Evolutionary conservation across 1,139 yeast genomes (phyloP).

Genomic region (Yamadazyma spencermartinsiae): DNA sequence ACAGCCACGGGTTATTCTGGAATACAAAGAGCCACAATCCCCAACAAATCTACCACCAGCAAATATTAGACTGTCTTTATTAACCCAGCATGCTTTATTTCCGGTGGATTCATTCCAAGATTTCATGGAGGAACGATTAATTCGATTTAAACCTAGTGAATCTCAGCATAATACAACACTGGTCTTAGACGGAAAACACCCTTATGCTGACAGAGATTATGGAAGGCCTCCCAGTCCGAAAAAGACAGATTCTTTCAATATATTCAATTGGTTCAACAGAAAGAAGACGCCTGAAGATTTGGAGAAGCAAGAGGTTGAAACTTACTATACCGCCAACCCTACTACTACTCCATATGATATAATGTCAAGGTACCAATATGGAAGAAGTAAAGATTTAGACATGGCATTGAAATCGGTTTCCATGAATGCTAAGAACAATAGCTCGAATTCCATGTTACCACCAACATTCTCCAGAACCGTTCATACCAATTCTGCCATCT

Average conservation of each 20-base stretch:
- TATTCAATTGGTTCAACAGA: constrained; percentile 11
- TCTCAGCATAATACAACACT: constrained; percentile 41
- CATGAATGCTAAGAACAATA: background rate
- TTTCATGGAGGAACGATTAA: constrained; percentile 51
- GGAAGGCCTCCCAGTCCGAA: constrained; percentile 8
- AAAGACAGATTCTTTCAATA: background rate
- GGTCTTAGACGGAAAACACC: constrained; percentile 40
- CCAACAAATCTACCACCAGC: background rate
- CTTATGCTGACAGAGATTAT: constrained; percentile 25
- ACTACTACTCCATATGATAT: background rate
- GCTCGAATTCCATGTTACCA: constrained; percentile 2
- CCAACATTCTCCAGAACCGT: background rate
- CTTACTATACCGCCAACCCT: background rate
- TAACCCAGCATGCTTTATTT: background rate
- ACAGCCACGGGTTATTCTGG: background rate
- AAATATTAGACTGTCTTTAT: constrained; percentile 7
- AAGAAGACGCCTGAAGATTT: constrained; percentile 2
- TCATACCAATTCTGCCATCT: constrained; percentile 3
- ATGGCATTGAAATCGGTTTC: background rate
- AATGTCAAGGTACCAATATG: background rate
- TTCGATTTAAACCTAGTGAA: constrained; percentile 53
- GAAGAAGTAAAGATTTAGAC: constrained; percentile 8
- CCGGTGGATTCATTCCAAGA: constrained; percentile 32
- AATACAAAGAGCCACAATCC: constrained; percentile 1
- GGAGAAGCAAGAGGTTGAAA: constrained; percentile 1